Evolutionary conservation across 768 basidiomycete genomes (phyloP).

Genomic region (Hericium rajendrae): DNA sequence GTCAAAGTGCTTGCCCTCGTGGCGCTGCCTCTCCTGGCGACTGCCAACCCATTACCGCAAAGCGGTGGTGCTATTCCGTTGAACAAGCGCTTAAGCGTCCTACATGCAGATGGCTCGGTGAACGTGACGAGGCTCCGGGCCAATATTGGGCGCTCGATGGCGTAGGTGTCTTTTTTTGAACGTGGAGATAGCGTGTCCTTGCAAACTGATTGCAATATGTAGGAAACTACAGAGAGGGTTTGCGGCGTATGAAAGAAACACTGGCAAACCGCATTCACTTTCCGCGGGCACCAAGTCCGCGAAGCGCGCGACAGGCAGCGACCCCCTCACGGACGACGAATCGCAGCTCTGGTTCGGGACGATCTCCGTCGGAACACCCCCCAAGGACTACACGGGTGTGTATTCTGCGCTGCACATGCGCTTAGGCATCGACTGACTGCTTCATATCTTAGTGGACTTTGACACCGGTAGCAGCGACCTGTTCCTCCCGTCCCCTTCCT

Average conservation of each 20-base stretch:
- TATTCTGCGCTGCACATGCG: neutral
- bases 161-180: too few relatives aligned
- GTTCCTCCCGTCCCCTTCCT: slow-evolving; percentile 24
- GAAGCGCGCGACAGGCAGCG: neutral
- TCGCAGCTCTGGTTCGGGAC: neutral
- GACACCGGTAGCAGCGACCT: slow-evolving; percentile 19
- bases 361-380: neutral
- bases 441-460: neutral
- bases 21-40: too few relatives aligned
- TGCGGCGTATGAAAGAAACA: neutral
- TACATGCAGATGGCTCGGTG: too few relatives aligned
- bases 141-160: too few relatives aligned
- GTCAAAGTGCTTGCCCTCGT: too few relatives aligned
- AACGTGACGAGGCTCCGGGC: too few relatives aligned
- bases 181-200: too few relatives aligned
- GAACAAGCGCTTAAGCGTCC: too few relatives aligned
- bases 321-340: neutral
- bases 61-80: too few relatives aligned
- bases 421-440: neutral
- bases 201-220: neutral
- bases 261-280: neutral
- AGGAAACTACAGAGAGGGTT: neutral
- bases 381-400: neutral
- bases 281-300: neutral
- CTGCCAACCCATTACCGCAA: too few relatives aligned